phyloP scores from a whole-genome alignment of 345 rosid genomes.

The Corymbia maculata region DNA sequence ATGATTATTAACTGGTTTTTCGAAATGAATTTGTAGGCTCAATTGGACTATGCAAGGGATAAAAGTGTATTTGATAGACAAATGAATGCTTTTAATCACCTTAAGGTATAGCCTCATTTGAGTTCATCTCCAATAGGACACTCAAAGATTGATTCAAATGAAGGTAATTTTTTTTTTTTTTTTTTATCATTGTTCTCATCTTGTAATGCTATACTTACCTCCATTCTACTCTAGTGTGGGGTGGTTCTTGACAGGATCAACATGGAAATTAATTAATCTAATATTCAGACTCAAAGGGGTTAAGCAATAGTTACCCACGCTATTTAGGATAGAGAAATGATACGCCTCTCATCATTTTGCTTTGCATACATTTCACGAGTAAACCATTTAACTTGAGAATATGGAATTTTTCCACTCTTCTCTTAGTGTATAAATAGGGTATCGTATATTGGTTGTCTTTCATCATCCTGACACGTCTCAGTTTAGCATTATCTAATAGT shows the following conservation, averaged over 20 bases:
- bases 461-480: not conserved
- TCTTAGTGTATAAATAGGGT: no score
- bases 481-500: no score
- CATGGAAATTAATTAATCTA: no score
- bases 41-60: not conserved
- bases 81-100: not conserved
- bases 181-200: not conserved
- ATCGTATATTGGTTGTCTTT: not conserved
- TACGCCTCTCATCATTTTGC: not conserved
- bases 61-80: no score
- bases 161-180: no score
- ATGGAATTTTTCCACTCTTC: not conserved
- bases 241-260: no score
- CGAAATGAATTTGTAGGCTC: not conserved
- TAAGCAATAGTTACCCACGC: not conserved
- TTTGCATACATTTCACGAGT: rapidly evolving
- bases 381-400: no score
- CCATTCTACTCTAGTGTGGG: not conserved
- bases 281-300: not conserved
- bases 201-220: not conserved
- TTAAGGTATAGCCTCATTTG: not conserved
- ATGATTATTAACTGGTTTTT: not conserved
- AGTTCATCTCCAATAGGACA: not conserved
- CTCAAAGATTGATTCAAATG: not conserved
- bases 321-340: no score